Evolutionary conservation across 1,284 basidiomycete species (phyloP).

Genomic region (Ustilago vetiveriae): DNA sequence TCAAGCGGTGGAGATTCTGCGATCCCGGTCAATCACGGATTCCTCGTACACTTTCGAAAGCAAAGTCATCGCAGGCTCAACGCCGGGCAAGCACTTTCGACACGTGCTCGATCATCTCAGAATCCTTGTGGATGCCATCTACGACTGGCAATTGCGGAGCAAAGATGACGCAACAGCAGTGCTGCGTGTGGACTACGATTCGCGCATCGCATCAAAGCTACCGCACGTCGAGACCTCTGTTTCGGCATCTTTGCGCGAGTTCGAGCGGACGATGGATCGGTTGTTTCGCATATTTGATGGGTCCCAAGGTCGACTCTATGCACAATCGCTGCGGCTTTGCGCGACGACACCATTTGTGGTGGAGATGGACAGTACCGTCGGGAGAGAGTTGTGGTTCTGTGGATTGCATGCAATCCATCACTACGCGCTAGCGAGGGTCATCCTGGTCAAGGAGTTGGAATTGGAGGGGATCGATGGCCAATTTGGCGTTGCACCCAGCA

Average conservation of each 20-base stretch:
- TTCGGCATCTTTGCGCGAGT: conserved; percentile 41
- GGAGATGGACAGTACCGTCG: conserved; percentile 45
- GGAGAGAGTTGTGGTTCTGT: conserved; percentile 61
- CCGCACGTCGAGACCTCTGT: conserved; percentile 44
- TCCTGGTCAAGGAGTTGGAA: conserved; percentile 56
- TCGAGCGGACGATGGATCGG: conserved; percentile 29
- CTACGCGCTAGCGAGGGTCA: conserved; percentile 59
- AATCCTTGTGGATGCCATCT: conserved; percentile 49
- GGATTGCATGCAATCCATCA: conserved; percentile 63
- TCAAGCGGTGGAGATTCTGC: conserved; percentile 50
- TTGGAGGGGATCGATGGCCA: conserved; percentile 39
- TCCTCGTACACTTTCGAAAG: conserved; percentile 32
- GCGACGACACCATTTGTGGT: conserved; percentile 58
- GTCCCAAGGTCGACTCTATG: conserved; percentile 32
- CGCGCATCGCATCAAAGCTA: conserved; percentile 34
- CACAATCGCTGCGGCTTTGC: conserved; percentile 34
- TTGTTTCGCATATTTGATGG: conserved; percentile 32
- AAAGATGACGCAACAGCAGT: conserved; percentile 1
- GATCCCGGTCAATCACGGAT: conserved; percentile 36
- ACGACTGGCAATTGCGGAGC: conserved; percentile 23
- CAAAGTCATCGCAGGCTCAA: conserved; percentile 45
- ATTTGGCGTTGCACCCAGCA: conserved; percentile 63
- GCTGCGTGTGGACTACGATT: conserved; percentile 54
- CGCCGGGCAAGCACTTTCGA: conserved; percentile 58
- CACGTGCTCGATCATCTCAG: conserved; percentile 58